Percentiles rank a stretch among this genome's conserved stretches.
These are phyloP conservation scores for Myrmaecium sp. DNA, from an alignment of 2,329 filamentous ascomycete species.

Conservation along the genomic window DNA sequence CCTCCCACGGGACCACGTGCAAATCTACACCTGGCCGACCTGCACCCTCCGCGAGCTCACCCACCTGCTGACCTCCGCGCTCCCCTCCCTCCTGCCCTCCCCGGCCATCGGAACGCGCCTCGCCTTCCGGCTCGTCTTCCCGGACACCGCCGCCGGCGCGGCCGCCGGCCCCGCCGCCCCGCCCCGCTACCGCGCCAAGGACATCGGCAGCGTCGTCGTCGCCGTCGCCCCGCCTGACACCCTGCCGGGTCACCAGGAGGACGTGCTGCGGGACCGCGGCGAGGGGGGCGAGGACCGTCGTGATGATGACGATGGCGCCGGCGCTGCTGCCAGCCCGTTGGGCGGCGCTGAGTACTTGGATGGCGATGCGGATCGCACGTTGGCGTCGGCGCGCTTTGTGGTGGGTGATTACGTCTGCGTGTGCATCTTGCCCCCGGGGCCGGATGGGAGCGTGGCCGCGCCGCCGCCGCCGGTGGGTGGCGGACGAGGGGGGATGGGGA, in stretches of 20 bases:
- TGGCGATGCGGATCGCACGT: constrained; percentile 52
- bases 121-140: constrained; percentile 75
- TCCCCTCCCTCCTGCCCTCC: constrained; percentile 52
- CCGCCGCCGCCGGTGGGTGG: constrained; percentile 29
- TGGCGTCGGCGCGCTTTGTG: constrained; percentile 64
- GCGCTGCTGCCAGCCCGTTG: no score
- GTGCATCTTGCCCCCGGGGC: constrained; percentile 58
- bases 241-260: constrained; percentile 3
- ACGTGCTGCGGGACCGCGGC: constrained; percentile 12
- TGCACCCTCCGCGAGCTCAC: constrained; percentile 71
- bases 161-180: constrained; percentile 23
- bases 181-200: constrained; percentile 56
- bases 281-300: constrained; percentile 5
- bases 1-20: constrained; percentile 47
- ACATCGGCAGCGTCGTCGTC: constrained; percentile 69
- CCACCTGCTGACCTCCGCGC: constrained; percentile 52
- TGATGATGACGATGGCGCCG: constrained; percentile 5
- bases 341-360: constrained; percentile 24
- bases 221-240: constrained; percentile 37
- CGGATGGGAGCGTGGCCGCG: constrained; percentile 58
- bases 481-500: constrained; percentile 5
- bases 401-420: constrained; percentile 80
- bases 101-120: constrained; percentile 68
- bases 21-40: constrained; percentile 73
- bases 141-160: constrained; percentile 46